phyloP scores from a whole-genome alignment of 805 yeast genomes.

The Myxozyma sirexii region DNA sequence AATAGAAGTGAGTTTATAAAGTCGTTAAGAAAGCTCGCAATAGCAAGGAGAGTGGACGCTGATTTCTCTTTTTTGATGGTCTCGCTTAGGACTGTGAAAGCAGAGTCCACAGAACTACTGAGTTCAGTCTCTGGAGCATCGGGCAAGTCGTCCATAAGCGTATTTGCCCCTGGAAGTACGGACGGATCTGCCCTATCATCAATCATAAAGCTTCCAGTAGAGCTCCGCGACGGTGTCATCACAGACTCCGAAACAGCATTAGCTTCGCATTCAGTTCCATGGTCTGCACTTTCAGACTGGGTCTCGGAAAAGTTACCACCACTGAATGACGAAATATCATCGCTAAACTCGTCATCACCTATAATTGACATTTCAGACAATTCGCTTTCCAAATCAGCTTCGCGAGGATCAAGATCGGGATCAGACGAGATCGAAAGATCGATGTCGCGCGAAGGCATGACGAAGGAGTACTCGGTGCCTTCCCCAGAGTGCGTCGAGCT shows the following conservation, averaged over 20 bases:
- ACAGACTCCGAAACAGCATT: too few relatives aligned
- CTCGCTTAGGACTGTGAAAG: too few relatives aligned
- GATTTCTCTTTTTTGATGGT: neutral
- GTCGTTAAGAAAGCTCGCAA: constrained; percentile 2
- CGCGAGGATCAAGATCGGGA: neutral
- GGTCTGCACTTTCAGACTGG: neutral
- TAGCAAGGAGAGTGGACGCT: neutral
- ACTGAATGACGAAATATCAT: neutral
- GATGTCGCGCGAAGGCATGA: neutral
- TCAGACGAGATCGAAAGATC: neutral
- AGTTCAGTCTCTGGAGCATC: too few relatives aligned
- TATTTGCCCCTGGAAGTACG: too few relatives aligned
- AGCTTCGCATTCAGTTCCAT: neutral
- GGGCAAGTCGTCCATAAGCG: too few relatives aligned
- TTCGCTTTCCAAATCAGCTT: neutral
- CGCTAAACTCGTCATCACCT: constrained; percentile 4
- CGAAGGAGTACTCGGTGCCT: neutral
- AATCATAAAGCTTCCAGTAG: too few relatives aligned
- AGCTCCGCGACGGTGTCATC: too few relatives aligned
- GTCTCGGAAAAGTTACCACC: neutral
- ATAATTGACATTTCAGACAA: neutral
- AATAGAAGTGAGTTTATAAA: neutral
- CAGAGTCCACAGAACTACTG: too few relatives aligned
- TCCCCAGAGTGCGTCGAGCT: neutral
- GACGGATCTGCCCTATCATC: too few relatives aligned